Base-by-base conservation (phyloP, 441 rosid genomes). In the Populus hybrid region DNA sequence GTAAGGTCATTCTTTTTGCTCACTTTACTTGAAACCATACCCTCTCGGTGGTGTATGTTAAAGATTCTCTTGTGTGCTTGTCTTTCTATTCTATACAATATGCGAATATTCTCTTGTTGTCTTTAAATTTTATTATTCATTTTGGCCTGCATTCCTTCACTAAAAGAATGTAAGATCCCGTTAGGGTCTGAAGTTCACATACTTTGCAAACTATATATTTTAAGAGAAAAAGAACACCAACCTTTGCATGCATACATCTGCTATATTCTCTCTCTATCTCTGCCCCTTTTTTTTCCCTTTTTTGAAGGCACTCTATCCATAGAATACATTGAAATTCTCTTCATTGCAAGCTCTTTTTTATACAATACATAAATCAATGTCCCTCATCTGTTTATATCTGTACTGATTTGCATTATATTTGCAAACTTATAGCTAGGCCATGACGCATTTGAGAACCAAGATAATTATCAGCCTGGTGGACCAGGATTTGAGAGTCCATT, bases 381-480 rank as follows among this genome's bases (percentile, higher is more conserved):
- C 23, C 69, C 9, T 66, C 10, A 10, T 59, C 18, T 36, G 20
- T 70, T 59, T 9, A 68, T 21, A 3, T 36, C 10, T 69, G 10
- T 72, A 53, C 64, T 81, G 74, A 84, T 73, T 59, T 73, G 82
- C 74, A 38, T 71, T 81, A 61, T 73, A 28, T 80, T 69, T n/a
- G 74, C 42, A 53, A 74, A 65, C 20, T 78, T 85, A 70, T 81
- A 97, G 99, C 93, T 93, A 83, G 99, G 99, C 71, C 99, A 93
- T 87, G 97, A 94, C 16, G 93, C 97, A 61, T 97, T 89, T 87
- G 97, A 94, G 70, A 91, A 85, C 71, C 91, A 90, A 77, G 89
- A 85, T 72, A 95, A 89, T 76, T 88, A 77, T 77, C 82, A 86
- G 68, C 89, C 92, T 78, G 89, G 90, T 71, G 92, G 82, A 70